phyloP scores from a whole-genome alignment of 2,329 filamentous ascomycete species.

The Trichoderma semiorbis region DNA sequence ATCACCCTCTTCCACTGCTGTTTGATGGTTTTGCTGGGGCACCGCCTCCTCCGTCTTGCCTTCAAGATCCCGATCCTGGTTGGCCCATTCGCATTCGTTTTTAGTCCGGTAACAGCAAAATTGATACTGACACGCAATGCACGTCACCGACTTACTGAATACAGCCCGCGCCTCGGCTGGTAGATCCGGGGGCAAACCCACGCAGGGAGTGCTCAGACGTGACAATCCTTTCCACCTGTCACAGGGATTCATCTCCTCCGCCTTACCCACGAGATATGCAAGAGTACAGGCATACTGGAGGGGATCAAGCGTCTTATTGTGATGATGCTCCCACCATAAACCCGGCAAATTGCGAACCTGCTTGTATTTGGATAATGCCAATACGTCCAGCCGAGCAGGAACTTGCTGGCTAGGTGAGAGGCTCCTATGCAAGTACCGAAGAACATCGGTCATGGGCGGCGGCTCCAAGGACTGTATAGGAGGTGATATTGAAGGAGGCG shows the following conservation, averaged over 20 bases:
- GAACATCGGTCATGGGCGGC: slow-evolving; percentile 12
- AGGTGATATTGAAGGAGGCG: background rate
- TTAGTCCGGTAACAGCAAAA: slow-evolving; percentile 24
- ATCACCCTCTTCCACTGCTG: background rate
- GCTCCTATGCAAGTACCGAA: slow-evolving; percentile 25
- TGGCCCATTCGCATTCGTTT: slow-evolving; percentile 29
- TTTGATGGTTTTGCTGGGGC: background rate
- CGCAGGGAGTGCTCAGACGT: slow-evolving; percentile 29
- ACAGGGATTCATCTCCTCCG: slow-evolving; percentile 23
- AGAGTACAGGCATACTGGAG: slow-evolving; percentile 30
- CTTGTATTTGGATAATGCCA: slow-evolving; percentile 23
- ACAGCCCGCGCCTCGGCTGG: slow-evolving; percentile 19
- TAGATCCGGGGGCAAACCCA: slow-evolving; percentile 26
- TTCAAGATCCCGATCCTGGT: background rate
- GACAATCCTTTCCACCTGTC: slow-evolving; percentile 4
- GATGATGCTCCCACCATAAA: slow-evolving; percentile 27
- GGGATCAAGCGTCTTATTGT: slow-evolving; percentile 20
- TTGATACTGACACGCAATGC: slow-evolving; percentile 33
- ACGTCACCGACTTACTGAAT: slow-evolving; percentile 25
- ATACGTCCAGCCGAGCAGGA: slow-evolving; percentile 26
- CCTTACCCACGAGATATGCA: slow-evolving; percentile 32
- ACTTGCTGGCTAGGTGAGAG: slow-evolving; percentile 23
- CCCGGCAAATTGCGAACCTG: slow-evolving; percentile 27
- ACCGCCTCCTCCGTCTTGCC: background rate
- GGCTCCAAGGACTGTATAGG: background rate